Evolutionary conservation across 2,329 filamentous ascomycete species (phyloP).

Genomic region (Colletotrichum sidae): DNA sequence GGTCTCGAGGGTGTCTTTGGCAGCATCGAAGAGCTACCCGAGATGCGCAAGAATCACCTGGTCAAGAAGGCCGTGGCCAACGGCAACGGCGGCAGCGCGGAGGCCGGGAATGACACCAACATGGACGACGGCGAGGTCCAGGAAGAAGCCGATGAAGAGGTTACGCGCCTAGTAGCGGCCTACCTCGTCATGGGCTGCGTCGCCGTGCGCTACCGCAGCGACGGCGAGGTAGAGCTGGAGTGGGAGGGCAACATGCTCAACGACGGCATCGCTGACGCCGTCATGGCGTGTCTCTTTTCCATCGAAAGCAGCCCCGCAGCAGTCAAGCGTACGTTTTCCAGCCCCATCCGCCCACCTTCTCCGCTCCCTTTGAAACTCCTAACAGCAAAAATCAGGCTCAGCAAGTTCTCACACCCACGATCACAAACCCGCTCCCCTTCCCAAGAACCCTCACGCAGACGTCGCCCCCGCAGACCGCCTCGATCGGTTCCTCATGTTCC

Average conservation of each 20-base stretch:
- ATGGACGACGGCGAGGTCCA: conserved; percentile 49
- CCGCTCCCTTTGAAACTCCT: conserved; percentile 40
- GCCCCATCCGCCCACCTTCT: conserved; percentile 43
- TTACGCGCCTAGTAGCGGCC: conserved; percentile 64
- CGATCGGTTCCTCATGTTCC: conserved; percentile 90
- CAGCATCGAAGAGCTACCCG: conserved; percentile 77
- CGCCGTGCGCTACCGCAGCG: conserved; percentile 79
- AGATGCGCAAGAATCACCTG: conserved; percentile 58
- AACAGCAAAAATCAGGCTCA: conserved; percentile 61
- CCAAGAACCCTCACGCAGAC: conserved; percentile 78
- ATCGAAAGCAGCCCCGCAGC: conserved; percentile 95
- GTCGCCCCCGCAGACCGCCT: conserved; percentile 81
- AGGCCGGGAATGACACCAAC: conserved; percentile 45
- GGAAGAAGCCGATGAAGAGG: conserved; percentile 75
- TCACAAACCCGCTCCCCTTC: conserved; percentile 48
- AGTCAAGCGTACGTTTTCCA: conserved; percentile 83
- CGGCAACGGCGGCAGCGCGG: conserved; percentile 48
- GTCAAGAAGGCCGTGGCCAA: conserved; percentile 46
- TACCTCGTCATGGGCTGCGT: conserved; percentile 92
- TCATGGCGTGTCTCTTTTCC: conserved; percentile 91
- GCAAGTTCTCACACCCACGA: conserved; percentile 62
- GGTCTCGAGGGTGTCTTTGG: conserved; percentile 95
- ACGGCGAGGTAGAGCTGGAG: conserved; percentile 87
- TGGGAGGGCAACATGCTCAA: conserved; percentile 99
- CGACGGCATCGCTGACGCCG: conserved; percentile 96